Evolutionary conservation across 2,329 filamentous ascomycete genomes (phyloP), one percentile per base, ranked within the genome.

Genomic region (Beauveria bassiana): DNA sequence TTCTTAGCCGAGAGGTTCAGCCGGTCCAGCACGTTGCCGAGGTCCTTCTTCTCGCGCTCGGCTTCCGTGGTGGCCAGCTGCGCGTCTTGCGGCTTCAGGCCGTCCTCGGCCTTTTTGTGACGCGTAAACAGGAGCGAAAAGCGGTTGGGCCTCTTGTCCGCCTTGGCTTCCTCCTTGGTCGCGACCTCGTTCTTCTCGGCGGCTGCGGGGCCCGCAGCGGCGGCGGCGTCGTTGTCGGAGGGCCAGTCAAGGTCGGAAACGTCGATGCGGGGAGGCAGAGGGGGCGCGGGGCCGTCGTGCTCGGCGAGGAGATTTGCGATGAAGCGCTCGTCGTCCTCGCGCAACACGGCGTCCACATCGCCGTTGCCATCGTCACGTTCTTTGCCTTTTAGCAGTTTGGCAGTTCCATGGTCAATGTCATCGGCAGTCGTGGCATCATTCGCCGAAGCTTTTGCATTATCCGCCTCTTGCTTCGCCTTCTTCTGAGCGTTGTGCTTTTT

Each of bases 1-100:
- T 96, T 93, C 66, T 88, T 84, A 6, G 90, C 89, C 5, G 89
- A 85, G 38, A 96, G 85, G 70, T 96, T 93, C 64, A 99, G 82
- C 50, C 90, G 84, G 70, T 96, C 89, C 31, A 99, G 87, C 24
- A 96, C 85, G 34, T 84, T 81, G 45, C 84, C 85, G 63, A 98
- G 84, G 68, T 97, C 95, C 69, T 91, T 86, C 67, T 74, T 75
- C 73, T 86, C 84, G 49, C 73, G 72, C 61, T 78, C 76, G 31
- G 71, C 82, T 71, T 74, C 79, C 61, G 64, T 75, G 64, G 66
- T 66, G 47, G 71, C 73, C 55, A 70, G 70, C 49, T 51, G 28
- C 28, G 59, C 59, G 51, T 61, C 59, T 8, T 63, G 58, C n/a
- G 62, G 62, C 57, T 63, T 63, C 20, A 63, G 58, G n/a, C 78